phyloP scores from a whole-genome alignment of 2,329 filamentous ascomycete species.

The Cordyceps sp. region DNA sequence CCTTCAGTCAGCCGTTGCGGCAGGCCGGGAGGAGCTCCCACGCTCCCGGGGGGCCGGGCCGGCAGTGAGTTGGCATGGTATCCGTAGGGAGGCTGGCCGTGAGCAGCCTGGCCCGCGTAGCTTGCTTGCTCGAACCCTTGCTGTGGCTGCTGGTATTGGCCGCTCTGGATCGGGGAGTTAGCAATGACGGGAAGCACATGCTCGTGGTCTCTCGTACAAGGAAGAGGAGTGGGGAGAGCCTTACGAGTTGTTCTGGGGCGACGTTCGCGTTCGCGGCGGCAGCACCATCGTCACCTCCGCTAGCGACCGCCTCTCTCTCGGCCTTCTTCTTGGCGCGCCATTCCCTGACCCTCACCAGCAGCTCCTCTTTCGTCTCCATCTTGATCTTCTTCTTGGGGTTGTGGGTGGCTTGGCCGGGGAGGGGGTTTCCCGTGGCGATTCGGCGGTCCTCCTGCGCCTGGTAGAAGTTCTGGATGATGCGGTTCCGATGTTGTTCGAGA shows the following conservation, averaged over 20 bases:
- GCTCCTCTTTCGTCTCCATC: conserved; percentile 57
- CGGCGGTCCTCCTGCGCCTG: conserved; percentile 71
- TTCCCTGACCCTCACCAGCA: conserved; percentile 66
- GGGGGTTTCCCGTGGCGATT: conserved; percentile 68
- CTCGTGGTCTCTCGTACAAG: background rate
- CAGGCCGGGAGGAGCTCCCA: conserved; percentile 21
- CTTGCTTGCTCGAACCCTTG: conserved; percentile 8
- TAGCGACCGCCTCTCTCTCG: conserved; percentile 27
- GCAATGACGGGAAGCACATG: no score
- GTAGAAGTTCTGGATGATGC: conserved; percentile 74
- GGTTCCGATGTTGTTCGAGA: conserved; percentile 66
- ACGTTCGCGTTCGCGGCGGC: conserved; percentile 22
- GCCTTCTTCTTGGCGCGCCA: conserved; percentile 54
- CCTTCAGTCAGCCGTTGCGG: conserved; percentile 24
- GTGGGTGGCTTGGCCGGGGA: conserved; percentile 47
- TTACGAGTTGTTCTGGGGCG: conserved; percentile 41
- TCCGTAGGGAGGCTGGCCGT: conserved; percentile 9
- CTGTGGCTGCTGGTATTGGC: conserved; percentile 11
- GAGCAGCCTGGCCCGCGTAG: conserved; percentile 8
- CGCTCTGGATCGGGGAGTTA: conserved; percentile 1
- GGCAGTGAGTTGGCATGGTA: conserved; percentile 25
- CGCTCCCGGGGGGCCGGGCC: conserved; percentile 23
- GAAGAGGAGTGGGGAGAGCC: conserved; percentile 12
- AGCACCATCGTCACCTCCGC: conserved; percentile 25
- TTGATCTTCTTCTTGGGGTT: conserved; percentile 55